Conservation (phyloP, 345 rosid genomes). For the Pistacia atlantica region DNA sequence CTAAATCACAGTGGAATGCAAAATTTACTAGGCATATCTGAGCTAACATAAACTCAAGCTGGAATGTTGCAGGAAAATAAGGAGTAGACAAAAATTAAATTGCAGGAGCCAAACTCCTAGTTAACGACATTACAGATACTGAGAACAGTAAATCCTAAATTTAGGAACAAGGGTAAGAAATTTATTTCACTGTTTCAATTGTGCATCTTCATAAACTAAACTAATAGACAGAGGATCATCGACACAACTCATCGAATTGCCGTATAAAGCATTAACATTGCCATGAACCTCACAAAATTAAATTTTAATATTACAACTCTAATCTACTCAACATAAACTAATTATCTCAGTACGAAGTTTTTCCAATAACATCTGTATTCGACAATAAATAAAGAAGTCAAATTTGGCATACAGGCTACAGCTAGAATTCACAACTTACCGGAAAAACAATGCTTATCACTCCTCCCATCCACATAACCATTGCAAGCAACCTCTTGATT, state of each 20-base stretch:
- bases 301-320: not conserved
- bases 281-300: not conserved
- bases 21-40: not conserved
- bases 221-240: not conserved
- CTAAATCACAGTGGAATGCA: not conserved
- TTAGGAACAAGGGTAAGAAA: not conserved
- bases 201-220: not conserved
- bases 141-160: not conserved
- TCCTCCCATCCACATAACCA: slow-evolving; percentile 44
- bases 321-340: slow-evolving; percentile 2
- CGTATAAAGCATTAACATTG: not conserved
- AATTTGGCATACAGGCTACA: not conserved
- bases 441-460: slow-evolving; percentile 42
- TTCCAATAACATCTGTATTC: not conserved
- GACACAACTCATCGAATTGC: not conserved
- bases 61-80: not conserved
- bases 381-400: not conserved
- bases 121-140: not conserved
- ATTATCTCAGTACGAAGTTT: not conserved
- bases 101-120: not conserved
- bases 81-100: too few relatives aligned
- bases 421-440: slow-evolving; percentile 41
- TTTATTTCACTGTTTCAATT: not conserved
- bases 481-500: slow-evolving; percentile 33
- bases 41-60: not conserved